Evolutionary conservation across 768 basidiomycete species (phyloP), one percentile per base, ranked within the genome.

Genomic region (Xerocomellus dryophilus): DNA sequence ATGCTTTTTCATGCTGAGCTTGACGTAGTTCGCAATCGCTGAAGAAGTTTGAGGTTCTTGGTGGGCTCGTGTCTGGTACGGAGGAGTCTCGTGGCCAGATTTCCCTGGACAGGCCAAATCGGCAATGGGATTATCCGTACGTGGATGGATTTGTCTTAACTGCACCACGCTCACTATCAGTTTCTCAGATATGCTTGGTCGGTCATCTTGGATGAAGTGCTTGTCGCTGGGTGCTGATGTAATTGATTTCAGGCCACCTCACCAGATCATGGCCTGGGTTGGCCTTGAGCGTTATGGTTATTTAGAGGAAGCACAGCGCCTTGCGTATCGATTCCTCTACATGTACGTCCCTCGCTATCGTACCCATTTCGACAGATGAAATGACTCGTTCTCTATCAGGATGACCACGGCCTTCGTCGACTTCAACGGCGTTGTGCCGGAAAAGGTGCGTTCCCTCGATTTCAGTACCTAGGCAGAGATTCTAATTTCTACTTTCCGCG

Each of bases 231-330:
- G 18, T 43, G 14, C 46, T 71, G 38, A 66, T 20, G 8, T 20
- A 25, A 44, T 53, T 15, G n/a, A 21, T 51, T 48, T 29, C 55
- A 85, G 86, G 91, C 91, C 91, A n/a, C 91, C 94, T 45, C 94
- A 98, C 71, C 96, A 98, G 71, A 97, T 98, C 66, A 98, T 98
- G 90, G 77, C 88, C 2, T 99, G 96, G 96, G 93, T 98, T 48
- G 96, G 94, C 39, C 78, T 98, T 21, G 93, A 97, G 62, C 86
- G 96, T 49, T 99, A 99, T 66, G 96, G 96, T 2, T 97, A 93
- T 69, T 76, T 90, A 4, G 91, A 96, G 58, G 94, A 97, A 58
- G 91, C 94, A 2, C 93, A 96, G 59, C 81, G 97, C 43, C 74
- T 98, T 45, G 87, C 96, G 1, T 99, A 99, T 73, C 80, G 96